Conservation (phyloP, 495 filamentous ascomycete species). For the Neurospora hispaniola region DNA sequence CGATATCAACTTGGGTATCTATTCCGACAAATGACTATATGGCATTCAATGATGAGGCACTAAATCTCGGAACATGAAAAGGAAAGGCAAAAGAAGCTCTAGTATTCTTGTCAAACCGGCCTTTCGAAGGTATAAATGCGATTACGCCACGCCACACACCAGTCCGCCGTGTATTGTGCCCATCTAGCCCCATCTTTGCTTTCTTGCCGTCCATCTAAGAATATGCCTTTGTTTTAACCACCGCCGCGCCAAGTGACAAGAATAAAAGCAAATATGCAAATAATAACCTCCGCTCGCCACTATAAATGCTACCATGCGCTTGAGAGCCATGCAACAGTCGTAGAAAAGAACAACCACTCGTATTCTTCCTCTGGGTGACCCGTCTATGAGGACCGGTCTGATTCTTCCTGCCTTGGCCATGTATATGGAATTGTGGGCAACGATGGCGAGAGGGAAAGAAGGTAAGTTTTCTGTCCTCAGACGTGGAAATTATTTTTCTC, state of each 20-base stretch:
- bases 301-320: neutral
- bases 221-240: neutral
- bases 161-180: neutral
- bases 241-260: neutral
- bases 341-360: neutral
- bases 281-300: neutral
- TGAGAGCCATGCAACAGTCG: neutral
- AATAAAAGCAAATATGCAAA: neutral
- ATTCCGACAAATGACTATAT: neutral
- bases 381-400: neutral
- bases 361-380: neutral
- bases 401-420: neutral
- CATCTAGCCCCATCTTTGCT: neutral
- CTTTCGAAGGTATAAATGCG: neutral
- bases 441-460: neutral
- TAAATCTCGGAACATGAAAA: neutral
- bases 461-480: neutral
- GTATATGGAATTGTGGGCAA: neutral
- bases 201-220: neutral
- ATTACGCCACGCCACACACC: neutral
- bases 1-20: neutral
- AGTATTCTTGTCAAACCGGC: neutral
- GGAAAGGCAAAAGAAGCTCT: neutral
- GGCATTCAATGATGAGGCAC: neutral
- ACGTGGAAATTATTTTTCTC: neutral